These are phyloP conservation scores for Nepenthes mirabilis DNA, from an alignment of 148 eudicot genomes.

Conservation along the genomic window DNA sequence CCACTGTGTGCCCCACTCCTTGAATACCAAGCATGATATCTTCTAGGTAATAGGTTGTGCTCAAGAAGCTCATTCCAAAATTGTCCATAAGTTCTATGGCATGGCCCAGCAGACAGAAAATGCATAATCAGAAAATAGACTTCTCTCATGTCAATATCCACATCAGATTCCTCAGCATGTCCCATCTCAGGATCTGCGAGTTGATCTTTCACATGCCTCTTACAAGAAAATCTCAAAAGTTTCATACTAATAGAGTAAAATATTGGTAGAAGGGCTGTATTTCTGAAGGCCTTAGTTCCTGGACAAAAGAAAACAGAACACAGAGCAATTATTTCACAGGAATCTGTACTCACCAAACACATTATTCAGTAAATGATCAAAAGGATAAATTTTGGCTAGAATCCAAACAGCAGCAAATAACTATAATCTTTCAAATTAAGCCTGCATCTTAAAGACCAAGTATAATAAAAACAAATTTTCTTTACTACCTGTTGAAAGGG, in stretches of 20 bases:
- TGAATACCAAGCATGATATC: conserved; percentile 98
- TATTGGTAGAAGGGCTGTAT: conserved; percentile 34
- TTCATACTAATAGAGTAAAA: conserved; percentile 34
- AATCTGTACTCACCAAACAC: too few species aligned
- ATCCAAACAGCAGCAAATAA: too few species aligned
- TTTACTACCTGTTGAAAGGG: too few species aligned
- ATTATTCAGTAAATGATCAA: too few species aligned
- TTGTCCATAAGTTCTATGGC: conserved; percentile 93
- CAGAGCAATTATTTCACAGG: too few species aligned
- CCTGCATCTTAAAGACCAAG: too few species aligned
- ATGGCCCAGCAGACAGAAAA: conserved; percentile 91
- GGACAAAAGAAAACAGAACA: background rate
- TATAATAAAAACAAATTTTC: too few species aligned
- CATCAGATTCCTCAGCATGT: conserved; percentile 34
- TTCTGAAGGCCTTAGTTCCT: conserved; percentile 86
- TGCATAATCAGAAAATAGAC: conserved; percentile 94
- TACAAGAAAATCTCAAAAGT: conserved; percentile 46
- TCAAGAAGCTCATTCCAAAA: conserved; percentile 99
- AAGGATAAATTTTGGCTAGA: too few species aligned
- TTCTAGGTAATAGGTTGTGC: conserved; percentile 89
- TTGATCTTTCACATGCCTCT: conserved; percentile 41
- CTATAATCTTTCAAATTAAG: too few species aligned
- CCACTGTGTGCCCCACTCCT: conserved; percentile 62
- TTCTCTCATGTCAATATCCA: conserved; percentile 75
- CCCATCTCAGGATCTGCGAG: conserved; percentile 23